Evolutionary conservation across 768 basidiomycete species (phyloP).

Genomic region (Auriscalpium microsporum): DNA sequence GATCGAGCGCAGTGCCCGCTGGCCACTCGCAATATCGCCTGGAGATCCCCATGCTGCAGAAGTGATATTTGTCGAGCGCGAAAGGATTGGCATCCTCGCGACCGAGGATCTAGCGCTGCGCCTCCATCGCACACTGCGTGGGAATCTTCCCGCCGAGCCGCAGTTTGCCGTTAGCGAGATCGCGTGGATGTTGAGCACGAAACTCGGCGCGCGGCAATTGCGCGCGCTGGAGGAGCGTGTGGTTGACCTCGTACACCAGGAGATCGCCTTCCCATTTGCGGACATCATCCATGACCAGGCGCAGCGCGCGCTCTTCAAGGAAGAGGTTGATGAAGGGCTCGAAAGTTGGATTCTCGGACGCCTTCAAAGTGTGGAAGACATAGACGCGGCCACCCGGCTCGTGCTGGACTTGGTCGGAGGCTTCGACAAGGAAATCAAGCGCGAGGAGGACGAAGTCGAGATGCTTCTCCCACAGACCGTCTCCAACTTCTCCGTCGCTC

Average conservation of each 20-base stretch:
- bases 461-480: conserved; percentile 40
- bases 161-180: conserved; percentile 52
- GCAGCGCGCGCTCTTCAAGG: conserved; percentile 40
- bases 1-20: conserved; percentile 77
- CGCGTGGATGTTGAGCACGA: conserved; percentile 53
- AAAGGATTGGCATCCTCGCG: conserved; percentile 59
- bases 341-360: conserved; percentile 54
- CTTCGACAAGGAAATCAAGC: conserved; percentile 61
- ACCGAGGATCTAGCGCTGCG: conserved; percentile 60
- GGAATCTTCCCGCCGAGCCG: conserved; percentile 36
- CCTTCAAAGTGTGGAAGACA: conserved; percentile 46
- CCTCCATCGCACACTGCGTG: conserved; percentile 41
- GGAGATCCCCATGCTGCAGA: conserved; percentile 27
- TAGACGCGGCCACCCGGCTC: conserved; percentile 46
- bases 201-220: conserved; percentile 30
- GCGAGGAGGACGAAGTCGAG: conserved; percentile 66
- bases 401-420: conserved; percentile 66
- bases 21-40: conserved; percentile 64
- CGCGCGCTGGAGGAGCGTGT: conserved; percentile 47
- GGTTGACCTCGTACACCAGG: conserved; percentile 62
- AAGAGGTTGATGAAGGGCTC: conserved; percentile 50
- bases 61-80: conserved; percentile 65
- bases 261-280: conserved; percentile 66
- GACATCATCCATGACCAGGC: conserved; percentile 69
- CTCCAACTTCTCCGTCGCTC: conserved; percentile 54